A percentile compares a stretch with the other conserved stretches of the same genome.
phyloP scores from a whole-genome alignment of 345 rosid genomes.

The Kernera saxatilis region DNA sequence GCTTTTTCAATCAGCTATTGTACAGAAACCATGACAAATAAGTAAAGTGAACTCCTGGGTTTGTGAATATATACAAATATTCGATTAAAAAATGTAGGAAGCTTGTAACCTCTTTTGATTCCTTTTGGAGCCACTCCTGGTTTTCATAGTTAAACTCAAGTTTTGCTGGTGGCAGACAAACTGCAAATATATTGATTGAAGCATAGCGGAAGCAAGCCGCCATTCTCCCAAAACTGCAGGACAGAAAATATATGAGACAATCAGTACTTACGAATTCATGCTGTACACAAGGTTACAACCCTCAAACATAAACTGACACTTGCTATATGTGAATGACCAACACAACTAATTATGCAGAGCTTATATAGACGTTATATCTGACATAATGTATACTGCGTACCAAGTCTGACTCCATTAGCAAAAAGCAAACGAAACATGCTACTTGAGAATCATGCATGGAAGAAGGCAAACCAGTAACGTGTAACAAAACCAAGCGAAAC shows the following conservation, averaged over 20 bases:
- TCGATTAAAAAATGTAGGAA: neutral
- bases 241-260: constrained; percentile 20
- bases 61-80: neutral
- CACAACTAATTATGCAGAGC: neutral
- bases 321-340: neutral
- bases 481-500: neutral
- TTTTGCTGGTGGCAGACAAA: constrained; percentile 72
- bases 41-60: constrained; percentile 1
- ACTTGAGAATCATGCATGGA: constrained; percentile 10
- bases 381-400: neutral
- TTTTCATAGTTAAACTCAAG: constrained; percentile 67
- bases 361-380: neutral
- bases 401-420: neutral
- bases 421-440: constrained; percentile 5
- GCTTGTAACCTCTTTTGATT: constrained; percentile 64
- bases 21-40: constrained; percentile 11
- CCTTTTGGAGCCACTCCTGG: constrained; percentile 84
- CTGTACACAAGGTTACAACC: neutral
- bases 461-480: neutral
- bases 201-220: constrained; percentile 99
- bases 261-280: constrained; percentile 4
- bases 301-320: constrained; percentile 9
- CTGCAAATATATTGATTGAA: constrained; percentile 74
- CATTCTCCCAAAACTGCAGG: constrained; percentile 83
- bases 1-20: constrained; percentile 54